Percentiles rank a stretch among this genome's conserved stretches.
Evolutionary conservation across 2,329 filamentous ascomycete species (phyloP).

Genomic region (Aspergillus piperis): DNA sequence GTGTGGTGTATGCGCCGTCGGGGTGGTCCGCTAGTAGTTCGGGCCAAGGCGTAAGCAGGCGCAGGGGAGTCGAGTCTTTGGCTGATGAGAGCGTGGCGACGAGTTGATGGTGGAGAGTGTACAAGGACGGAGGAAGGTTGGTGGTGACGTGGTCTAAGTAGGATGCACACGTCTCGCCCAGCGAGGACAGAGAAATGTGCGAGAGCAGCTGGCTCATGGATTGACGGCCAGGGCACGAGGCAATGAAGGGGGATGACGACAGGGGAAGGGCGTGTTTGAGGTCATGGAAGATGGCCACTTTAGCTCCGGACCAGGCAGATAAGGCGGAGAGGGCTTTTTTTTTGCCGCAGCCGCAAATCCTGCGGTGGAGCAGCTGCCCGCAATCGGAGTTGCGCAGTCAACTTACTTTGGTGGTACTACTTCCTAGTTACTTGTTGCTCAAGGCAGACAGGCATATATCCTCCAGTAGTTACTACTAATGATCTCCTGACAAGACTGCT

Average conservation of each 20-base stretch:
- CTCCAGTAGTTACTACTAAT: no score
- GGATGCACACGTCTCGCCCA: constrained; percentile 44
- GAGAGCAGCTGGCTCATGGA: constrained; percentile 44
- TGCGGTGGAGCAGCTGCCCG: background rate
- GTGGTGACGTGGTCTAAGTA: constrained; percentile 40
- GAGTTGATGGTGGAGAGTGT: constrained; percentile 31
- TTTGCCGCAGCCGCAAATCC: constrained; percentile 9
- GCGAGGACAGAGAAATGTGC: constrained; percentile 38
- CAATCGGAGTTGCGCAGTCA: no score
- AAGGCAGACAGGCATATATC: background rate
- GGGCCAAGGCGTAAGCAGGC: constrained; percentile 25
- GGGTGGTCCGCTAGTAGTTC: constrained; percentile 13
- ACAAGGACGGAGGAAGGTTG: constrained; percentile 34
- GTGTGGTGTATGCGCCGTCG: constrained; percentile 15
- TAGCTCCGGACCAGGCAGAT: constrained; percentile 11
- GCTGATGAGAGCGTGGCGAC: constrained; percentile 25
- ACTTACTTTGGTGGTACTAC: no score
- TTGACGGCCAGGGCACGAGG: constrained; percentile 15
- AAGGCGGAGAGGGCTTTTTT: constrained; percentile 18
- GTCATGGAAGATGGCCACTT: constrained; percentile 22
- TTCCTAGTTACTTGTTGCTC: background rate
- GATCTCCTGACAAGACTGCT: background rate
- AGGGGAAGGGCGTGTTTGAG: constrained; percentile 9
- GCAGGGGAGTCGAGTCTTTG: constrained; percentile 25
- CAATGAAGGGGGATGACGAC: background rate